Evolutionary conservation across 352 stramenopile species (phyloP).

Genomic region (Stephanocyclus meneghinianus): DNA sequence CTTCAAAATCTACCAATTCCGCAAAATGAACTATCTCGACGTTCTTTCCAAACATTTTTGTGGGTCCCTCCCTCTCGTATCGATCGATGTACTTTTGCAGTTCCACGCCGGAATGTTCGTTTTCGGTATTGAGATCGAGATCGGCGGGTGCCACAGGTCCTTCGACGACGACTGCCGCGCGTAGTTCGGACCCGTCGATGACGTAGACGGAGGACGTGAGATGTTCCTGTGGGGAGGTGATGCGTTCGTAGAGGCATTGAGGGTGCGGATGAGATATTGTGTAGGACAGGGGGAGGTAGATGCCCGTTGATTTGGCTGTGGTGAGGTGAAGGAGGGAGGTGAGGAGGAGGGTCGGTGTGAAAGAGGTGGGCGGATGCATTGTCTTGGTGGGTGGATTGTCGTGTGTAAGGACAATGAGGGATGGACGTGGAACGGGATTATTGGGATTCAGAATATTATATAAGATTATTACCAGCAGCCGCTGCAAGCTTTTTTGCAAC

Average conservation of each 20-base stretch:
- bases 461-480: too few species aligned
- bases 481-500: too few species aligned
- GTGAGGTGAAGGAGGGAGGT: background rate
- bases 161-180: slow-evolving; percentile 26
- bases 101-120: slow-evolving; percentile 19
- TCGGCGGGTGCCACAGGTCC: slow-evolving; percentile 53
- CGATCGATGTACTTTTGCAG: slow-evolving; percentile 14
- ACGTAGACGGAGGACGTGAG: slow-evolving; percentile 67
- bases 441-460: too few species aligned
- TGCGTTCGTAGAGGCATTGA: slow-evolving; percentile 47
- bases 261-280: slow-evolving; percentile 10
- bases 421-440: too few species aligned
- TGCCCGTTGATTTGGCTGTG: background rate
- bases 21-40: slow-evolving; percentile 26
- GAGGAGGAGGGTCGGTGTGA: background rate
- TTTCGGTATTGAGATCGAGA: slow-evolving; percentile 23
- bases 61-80: slow-evolving; percentile 23
- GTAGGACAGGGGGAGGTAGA: slow-evolving; percentile 30
- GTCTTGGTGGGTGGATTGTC: background rate
- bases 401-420: too few species aligned
- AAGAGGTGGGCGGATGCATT: background rate
- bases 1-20: slow-evolving; percentile 65
- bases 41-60: slow-evolving; percentile 24
- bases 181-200: slow-evolving; percentile 52
- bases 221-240: slow-evolving; percentile 37